phyloP scores from a whole-genome alignment of 441 rosid genomes.

The Aleurites moluccanus region DNA sequence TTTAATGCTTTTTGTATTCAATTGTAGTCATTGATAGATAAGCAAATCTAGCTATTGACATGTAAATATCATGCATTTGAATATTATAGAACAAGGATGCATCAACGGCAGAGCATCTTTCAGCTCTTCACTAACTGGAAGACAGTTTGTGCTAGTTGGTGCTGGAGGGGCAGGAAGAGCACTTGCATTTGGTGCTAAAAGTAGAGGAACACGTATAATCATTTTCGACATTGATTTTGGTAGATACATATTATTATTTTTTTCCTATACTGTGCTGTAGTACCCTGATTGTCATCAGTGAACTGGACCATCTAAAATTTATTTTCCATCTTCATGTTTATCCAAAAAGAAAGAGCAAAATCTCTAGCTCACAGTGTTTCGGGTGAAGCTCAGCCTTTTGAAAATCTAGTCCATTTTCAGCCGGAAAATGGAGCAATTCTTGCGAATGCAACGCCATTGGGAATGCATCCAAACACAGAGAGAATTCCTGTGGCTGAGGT shows the following conservation, averaged over 20 bases:
- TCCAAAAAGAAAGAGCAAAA: conserved; percentile 45
- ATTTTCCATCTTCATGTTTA: conserved; percentile 12
- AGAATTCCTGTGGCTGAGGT: conserved; percentile 55
- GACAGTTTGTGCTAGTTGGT: conserved; percentile 50
- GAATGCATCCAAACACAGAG: conserved; percentile 55
- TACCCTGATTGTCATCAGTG: background rate
- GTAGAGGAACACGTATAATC: conserved; percentile 45
- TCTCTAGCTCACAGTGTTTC: conserved; percentile 45
- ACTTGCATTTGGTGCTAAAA: conserved; percentile 55
- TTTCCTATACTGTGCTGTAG: background rate
- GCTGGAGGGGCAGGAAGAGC: conserved; percentile 72
- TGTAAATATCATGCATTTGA: background rate
- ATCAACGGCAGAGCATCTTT: conserved; percentile 13
- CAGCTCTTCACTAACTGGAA: conserved; percentile 37
- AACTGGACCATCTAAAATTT: conserved; percentile 5
- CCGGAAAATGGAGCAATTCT: conserved; percentile 53
- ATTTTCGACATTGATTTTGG: conserved; percentile 53
- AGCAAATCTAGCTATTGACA: conserved; percentile 5
- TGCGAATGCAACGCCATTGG: conserved; percentile 56
- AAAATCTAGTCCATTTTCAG: conserved; percentile 35
- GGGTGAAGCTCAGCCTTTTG: conserved; percentile 41
- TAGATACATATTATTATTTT: background rate
- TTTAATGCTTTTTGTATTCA: background rate
- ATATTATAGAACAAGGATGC: conserved; percentile 24
- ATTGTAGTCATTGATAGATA: background rate